Evolutionary conservation across 2,329 filamentous ascomycete genomes (phyloP), one percentile per base, ranked within the genome.

Genomic region (Coniochaeta ligniaria): DNA sequence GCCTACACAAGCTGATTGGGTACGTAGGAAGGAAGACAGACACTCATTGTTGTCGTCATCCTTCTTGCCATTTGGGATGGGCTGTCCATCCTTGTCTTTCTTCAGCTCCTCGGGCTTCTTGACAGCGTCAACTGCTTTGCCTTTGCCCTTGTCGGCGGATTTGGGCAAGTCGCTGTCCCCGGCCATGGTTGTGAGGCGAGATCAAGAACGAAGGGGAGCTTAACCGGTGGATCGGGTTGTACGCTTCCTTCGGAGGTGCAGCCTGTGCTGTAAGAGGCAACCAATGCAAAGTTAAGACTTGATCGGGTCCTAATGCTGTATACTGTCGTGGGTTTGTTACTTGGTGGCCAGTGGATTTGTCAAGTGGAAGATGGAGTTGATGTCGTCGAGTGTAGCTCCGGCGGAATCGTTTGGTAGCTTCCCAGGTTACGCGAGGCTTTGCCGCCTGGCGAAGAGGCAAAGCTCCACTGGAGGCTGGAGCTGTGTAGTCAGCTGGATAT

Each of bases 111-210:
- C 80, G 35, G 70, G 72, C 70, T 90, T 85, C 71, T 86, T 86
- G 63, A 84, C 80, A 69, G 85, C 84, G 62, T 91, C 88, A 64
- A 87, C 82, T 65, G 88, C 92, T 82, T 98, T 99, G 74, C 87
- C 94, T 83, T 99, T 99, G 78, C 92, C 93, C 84, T 98, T 98
- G 78, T 96, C 92, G 75, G 87, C 84, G 74, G 89, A 81, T 77
- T 90, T 91, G 75, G 90, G 83, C 82, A 88, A 84, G 79, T 96
- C 91, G 80, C 89, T 91, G 78, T 96, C 92, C 83, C 96, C 91
- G 79, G 93, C 93, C 95, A 98, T 96, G 66, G 61, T 71, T 58
- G 26, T 31, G 47, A 31, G 11, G 47, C 26, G 22, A 12, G 17
- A 52, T 26, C 47, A 52, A 17, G 22, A 3, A 31, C 47, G 26